These are phyloP conservation scores for Dimocarpus longan DNA, from an alignment of 345 rosid genomes.

Conservation along the genomic window DNA sequence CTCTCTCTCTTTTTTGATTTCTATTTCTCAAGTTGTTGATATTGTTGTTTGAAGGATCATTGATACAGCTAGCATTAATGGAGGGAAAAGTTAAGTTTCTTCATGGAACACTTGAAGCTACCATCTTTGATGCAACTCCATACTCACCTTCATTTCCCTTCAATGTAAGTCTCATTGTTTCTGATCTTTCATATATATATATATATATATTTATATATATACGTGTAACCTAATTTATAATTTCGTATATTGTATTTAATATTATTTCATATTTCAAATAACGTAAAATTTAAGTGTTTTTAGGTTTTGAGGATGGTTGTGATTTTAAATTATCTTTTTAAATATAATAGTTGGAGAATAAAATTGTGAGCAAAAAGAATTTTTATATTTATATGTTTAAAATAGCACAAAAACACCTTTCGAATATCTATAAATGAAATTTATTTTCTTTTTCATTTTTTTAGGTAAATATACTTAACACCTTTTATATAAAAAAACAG, in stretches of 20 bases:
- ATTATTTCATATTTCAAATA: too few species aligned
- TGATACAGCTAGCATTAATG: conserved; percentile 26
- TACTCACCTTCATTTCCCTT: conserved; percentile 61
- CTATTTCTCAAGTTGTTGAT: neutral
- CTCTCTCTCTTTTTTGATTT: neutral
- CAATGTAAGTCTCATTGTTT: conserved; percentile 47
- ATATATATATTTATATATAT: neutral
- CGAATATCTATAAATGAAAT: too few species aligned
- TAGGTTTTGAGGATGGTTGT: neutral
- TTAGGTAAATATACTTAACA: too few species aligned
- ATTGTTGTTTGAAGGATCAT: conserved; percentile 1
- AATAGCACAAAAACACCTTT: too few species aligned
- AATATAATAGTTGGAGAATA: too few species aligned
- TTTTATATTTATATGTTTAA: too few species aligned
- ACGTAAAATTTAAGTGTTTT: too few species aligned
- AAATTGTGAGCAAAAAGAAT: too few species aligned
- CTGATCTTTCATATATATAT: neutral
- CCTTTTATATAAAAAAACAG: too few species aligned
- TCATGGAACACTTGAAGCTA: conserved; percentile 89
- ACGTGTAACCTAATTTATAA: neutral
- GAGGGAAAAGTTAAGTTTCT: conserved; percentile 49
- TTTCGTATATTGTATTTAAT: too few species aligned
- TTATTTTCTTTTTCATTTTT: too few species aligned
- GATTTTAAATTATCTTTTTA: too few species aligned
- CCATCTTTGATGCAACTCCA: conserved; percentile 80